Evolutionary conservation across 768 basidiomycete species (phyloP).

Genomic region (Austroboletus festivus): DNA sequence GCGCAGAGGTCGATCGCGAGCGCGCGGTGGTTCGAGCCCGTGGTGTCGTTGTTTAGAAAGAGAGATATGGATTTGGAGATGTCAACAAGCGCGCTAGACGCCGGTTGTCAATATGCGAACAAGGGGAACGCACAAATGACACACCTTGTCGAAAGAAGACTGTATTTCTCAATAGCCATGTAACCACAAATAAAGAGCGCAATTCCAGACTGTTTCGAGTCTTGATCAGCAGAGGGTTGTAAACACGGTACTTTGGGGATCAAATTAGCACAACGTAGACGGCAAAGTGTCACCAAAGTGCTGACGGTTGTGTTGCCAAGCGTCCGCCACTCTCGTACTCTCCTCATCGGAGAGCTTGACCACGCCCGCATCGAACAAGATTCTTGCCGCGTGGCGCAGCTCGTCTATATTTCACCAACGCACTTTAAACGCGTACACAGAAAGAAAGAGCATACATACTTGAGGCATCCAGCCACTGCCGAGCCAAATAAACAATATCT

Average conservation of each 20-base stretch:
- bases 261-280: slow-evolving; percentile 8
- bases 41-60: slow-evolving; percentile 73
- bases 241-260: slow-evolving; percentile 52
- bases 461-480: slow-evolving; percentile 71
- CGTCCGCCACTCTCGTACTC: slow-evolving; percentile 53
- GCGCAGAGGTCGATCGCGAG: slow-evolving; percentile 88
- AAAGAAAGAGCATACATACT: slow-evolving; percentile 48
- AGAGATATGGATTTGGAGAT: slow-evolving; percentile 78
- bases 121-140: not conserved
- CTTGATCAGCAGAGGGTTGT: slow-evolving; percentile 58
- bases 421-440: not conserved
- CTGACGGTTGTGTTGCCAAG: slow-evolving; percentile 65
- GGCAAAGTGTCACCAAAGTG: not conserved
- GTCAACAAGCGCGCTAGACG: slow-evolving; percentile 70
- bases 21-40: slow-evolving; percentile 57
- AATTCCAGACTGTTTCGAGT: slow-evolving; percentile 56
- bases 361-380: slow-evolving; percentile 76
- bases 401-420: slow-evolving; percentile 47
- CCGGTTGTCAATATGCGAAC: not conserved
- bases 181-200: slow-evolving; percentile 82
- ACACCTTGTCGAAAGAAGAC: slow-evolving; percentile 70
- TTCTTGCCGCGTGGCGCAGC: slow-evolving; percentile 69
- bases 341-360: slow-evolving; percentile 66
- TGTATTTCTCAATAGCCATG: slow-evolving; percentile 78
- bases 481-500: slow-evolving; percentile 68